Base-by-base conservation (phyloP, 2,329 filamentous ascomycete species). In the Aspergillus sp. region DNA sequence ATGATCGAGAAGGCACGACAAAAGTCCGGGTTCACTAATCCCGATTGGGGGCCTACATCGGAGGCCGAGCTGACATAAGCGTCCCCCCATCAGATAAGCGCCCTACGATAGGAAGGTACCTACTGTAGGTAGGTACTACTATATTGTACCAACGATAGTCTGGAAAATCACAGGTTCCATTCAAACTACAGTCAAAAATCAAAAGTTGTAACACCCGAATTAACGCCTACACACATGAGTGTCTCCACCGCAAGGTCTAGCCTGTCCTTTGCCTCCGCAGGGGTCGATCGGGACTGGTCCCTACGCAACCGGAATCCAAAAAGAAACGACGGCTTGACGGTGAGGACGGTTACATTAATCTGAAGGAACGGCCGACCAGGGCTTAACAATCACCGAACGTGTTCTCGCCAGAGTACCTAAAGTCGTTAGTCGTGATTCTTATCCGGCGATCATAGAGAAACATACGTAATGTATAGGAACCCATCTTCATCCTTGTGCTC, bases 381-480 rank as follows among this genome's bases (percentile, higher is more conserved):
- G 51, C 45, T 58, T 57, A 62, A 47, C 53, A 57, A 55, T 72
- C 69, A 70, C 94, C 94, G 71, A 99, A 99, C 50, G 94, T 99
- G 83, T 97, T 99, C 85, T 97, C 94, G 77, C 94, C 94, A 47
- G 93, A 97, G 82, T 96, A 96, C 66, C 84, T 87, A 50, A 54
- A 36, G 44, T 55, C 6, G 49, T 45, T 24, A 32, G 19, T 26
- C 22, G 8, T 30, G 9, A 11, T 30, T 11, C 26, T 11, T 30
- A 30, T 30, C 17, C 26, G 30, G n/a, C 2, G 11, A 17, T 13
- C 9, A 35, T 26, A 16, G 13, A 40, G 41, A 40, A 38, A 79
- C 82, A 53, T 86, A 89, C 82, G 93, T 97, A 79, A 99, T 99
- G 81, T 99, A 99, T 55, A 99, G 83, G 82, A 97, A 96, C 47